Percentiles rank a stretch among this genome's conserved stretches.
Evolutionary conservation across 805 yeast species (phyloP).

Genomic region (Kockiozyma suomiensis): DNA sequence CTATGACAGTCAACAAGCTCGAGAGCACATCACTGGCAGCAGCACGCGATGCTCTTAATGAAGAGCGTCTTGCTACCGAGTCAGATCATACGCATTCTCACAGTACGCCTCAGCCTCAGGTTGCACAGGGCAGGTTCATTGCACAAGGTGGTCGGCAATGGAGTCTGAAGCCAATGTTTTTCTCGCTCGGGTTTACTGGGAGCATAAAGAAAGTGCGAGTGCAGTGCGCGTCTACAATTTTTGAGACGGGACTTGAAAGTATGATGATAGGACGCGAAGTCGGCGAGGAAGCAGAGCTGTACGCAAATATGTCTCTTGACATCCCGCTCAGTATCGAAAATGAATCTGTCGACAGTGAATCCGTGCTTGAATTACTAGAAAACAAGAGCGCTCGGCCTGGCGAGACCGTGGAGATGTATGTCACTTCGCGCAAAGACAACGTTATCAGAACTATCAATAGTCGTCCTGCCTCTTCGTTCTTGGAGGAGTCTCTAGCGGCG

Average conservation of each 20-base stretch:
- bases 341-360: slow-evolving; percentile 2
- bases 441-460: slow-evolving; percentile 59
- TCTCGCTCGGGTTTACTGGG: slow-evolving; percentile 14
- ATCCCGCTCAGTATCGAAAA: slow-evolving; percentile 22
- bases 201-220: slow-evolving; percentile 6
- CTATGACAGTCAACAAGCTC: slow-evolving; percentile 9
- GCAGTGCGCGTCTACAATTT: slow-evolving; percentile 29
- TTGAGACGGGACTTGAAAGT: slow-evolving; percentile 30
- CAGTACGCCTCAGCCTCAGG: background rate
- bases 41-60: background rate
- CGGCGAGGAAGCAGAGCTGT: slow-evolving; percentile 16
- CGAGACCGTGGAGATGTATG: slow-evolving; percentile 41
- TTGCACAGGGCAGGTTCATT: slow-evolving; percentile 24
- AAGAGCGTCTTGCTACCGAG: background rate
- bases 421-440: slow-evolving; percentile 60
- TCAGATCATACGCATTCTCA: slow-evolving; percentile 2
- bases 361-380: slow-evolving; percentile 21
- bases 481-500: slow-evolving; percentile 45
- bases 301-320: slow-evolving; percentile 15
- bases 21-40: background rate
- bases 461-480: slow-evolving; percentile 58
- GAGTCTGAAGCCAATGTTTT: slow-evolving; percentile 13
- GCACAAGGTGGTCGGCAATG: slow-evolving; percentile 30
- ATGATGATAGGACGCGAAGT: slow-evolving; percentile 13
- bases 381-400: background rate